A percentile compares a stretch with the other conserved stretches of the same genome.
phyloP scores from a whole-genome alignment of 202 grass and related monocot species.

The Setaria viridis region DNA sequence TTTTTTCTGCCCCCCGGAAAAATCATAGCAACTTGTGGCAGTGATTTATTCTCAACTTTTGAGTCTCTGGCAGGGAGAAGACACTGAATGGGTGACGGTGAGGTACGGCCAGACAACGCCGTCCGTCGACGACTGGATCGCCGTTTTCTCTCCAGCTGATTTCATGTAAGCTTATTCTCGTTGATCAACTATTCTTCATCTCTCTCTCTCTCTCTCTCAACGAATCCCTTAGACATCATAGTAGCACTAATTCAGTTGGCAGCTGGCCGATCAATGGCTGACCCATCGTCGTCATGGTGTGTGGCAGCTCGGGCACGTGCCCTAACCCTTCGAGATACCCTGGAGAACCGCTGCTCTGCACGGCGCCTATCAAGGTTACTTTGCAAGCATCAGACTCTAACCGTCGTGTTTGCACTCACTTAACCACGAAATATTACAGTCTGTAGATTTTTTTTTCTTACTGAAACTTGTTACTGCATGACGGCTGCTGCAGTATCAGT shows the following conservation, averaged over 20 bases:
- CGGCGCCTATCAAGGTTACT: slow-evolving; percentile 66
- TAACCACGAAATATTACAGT: not conserved
- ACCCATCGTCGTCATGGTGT: not conserved
- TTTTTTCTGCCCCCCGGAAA: no score
- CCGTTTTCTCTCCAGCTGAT: slow-evolving; percentile 68
- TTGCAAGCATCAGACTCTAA: not conserved
- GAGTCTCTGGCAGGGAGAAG: slow-evolving; percentile 45
- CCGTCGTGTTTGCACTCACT: no score
- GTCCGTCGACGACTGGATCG: slow-evolving; percentile 66
- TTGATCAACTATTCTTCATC: not conserved
- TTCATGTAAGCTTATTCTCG: slow-evolving; percentile 44
- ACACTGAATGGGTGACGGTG: slow-evolving; percentile 56
- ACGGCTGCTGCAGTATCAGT: slow-evolving; percentile 50
- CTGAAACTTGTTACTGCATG: not conserved
- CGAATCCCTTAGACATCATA: not conserved
- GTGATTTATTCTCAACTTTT: no score
- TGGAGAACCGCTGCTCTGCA: slow-evolving; percentile 60
- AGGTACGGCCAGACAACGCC: slow-evolving; percentile 39
- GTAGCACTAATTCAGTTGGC: not conserved
- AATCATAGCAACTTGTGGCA: not conserved
- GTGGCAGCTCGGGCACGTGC: slow-evolving; percentile 39
- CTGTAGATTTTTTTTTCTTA: not conserved
- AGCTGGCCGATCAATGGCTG: not conserved
- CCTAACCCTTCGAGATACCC: slow-evolving; percentile 46
- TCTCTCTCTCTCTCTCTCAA: no score